Evolutionary conservation across 495 filamentous ascomycete species (phyloP), one percentile per base, ranked within the genome.

Genomic region (Xylaria palmicola): DNA sequence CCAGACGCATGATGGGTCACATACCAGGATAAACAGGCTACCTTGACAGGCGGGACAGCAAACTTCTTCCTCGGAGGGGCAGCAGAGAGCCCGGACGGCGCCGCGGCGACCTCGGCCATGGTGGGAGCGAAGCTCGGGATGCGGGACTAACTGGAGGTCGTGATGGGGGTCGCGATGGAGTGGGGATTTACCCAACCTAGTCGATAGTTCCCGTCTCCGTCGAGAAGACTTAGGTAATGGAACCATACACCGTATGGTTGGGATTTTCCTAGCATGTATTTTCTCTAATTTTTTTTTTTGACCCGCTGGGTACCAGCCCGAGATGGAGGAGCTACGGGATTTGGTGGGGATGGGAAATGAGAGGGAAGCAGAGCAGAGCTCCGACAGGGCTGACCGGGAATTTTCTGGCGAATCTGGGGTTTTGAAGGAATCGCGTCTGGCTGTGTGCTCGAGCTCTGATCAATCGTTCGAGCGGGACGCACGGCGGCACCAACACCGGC

Each of bases 21-120:
- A 72, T 75, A 86, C 84, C 85, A 87, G 62, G 82, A 77, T 62
- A 86, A 69, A 74, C 85, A 87, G 22, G 83, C 85, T 65, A 84
- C 78, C 70, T 87, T 87, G 24, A 86, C 83, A n/a, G 85, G 85
- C 36, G 84, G 84, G 20, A 71, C 65, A 37, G 72, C 70, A 62
- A 78, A 76, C 64, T 78, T 78, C 69, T 73, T 74, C 62, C 71
- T 65, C 50, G 12, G 2, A 19, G 61, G 69, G 32, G 60, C 60
- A 12, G 62, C 9, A 20, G 64, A 47, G 29, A 66, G 58, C 66
- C 27, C 67, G 52, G 67, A 34, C 56, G 63, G 62, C 26, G 53
- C 53, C 10, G 39, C 52, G 34, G 51, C 26, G 6, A 6, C 34
- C 24, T 56, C 52, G 30, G 60, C 45, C 60, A 62, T 62, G 41